Percentiles rank a stretch among this genome's conserved stretches.
These are phyloP conservation scores for Calonectria pteridis DNA, from an alignment of 2,329 filamentous ascomycete genomes.

Conservation along the genomic window DNA sequence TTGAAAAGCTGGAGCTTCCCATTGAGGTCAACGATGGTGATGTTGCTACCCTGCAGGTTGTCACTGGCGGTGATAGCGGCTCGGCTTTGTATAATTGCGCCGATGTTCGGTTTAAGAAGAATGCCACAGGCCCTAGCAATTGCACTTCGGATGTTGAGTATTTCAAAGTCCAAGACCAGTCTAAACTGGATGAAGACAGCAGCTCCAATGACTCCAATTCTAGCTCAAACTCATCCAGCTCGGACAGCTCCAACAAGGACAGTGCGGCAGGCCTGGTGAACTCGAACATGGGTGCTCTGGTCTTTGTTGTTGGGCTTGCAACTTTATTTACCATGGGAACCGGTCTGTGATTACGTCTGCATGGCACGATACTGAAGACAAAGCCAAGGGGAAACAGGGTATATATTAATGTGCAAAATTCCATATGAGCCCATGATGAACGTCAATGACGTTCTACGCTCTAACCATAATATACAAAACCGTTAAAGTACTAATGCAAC, in stretches of 20 bases:
- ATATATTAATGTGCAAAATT: slow-evolving; percentile 10
- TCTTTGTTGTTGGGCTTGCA: slow-evolving; percentile 53
- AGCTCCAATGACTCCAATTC: slow-evolving; percentile 32
- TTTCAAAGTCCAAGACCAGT: slow-evolving; percentile 48
- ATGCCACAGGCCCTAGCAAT: slow-evolving; percentile 58
- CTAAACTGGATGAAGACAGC: slow-evolving; percentile 31
- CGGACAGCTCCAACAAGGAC: slow-evolving; percentile 29
- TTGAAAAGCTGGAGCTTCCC: slow-evolving; percentile 70
- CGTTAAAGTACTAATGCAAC: not conserved
- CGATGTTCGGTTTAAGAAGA: slow-evolving; percentile 75
- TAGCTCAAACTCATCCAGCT: slow-evolving; percentile 32
- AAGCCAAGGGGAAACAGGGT: not conserved
- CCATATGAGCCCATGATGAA: slow-evolving; percentile 24
- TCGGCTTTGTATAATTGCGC: slow-evolving; percentile 81
- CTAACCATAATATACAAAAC: slow-evolving; percentile 28
- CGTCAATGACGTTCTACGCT: slow-evolving; percentile 23
- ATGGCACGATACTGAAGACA: not conserved
- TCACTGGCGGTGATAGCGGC: slow-evolving; percentile 70
- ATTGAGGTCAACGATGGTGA: slow-evolving; percentile 69
- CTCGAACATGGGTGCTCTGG: slow-evolving; percentile 46
- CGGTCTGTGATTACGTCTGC: slow-evolving; percentile 45
- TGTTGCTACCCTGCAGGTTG: slow-evolving; percentile 76
- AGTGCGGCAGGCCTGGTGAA: slow-evolving; percentile 41
- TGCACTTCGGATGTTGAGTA: slow-evolving; percentile 59
- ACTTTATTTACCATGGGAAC: slow-evolving; percentile 54